A percentile compares a stretch with the other conserved stretches of the same genome.
Evolutionary conservation across 108 stramenopile species (phyloP).

Genomic region (Nitzschia sp.): DNA sequence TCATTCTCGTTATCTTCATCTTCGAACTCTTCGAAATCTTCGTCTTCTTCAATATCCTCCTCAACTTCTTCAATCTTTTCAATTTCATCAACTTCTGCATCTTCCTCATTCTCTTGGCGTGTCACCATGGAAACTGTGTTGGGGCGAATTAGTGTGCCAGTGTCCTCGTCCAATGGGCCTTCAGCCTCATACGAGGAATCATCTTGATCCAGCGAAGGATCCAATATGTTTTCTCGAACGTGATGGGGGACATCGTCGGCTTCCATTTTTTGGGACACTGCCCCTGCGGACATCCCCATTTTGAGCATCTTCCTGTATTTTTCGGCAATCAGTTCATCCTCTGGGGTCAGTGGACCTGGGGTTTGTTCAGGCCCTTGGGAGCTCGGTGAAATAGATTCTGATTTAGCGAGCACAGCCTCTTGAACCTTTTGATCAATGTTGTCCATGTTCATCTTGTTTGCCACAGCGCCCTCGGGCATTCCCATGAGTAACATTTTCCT

Average conservation of each 20-base stretch:
- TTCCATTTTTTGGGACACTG: slow-evolving; percentile 28
- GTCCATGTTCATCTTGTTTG: slow-evolving; percentile 29
- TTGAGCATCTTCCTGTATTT: slow-evolving; percentile 33
- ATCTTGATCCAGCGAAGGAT: not conserved
- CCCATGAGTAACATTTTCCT: slow-evolving; percentile 46
- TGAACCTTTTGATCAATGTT: slow-evolving; percentile 29
- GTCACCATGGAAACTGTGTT: not conserved
- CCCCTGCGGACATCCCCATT: slow-evolving; percentile 44
- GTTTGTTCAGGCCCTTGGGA: not conserved
- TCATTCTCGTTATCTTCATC: not conserved
- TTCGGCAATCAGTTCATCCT: slow-evolving; percentile 27
- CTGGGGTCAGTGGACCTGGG: not conserved
- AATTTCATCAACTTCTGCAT: not conserved
- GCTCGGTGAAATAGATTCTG: not conserved
- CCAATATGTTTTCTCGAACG: not conserved
- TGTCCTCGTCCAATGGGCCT: not conserved
- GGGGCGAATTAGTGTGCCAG: not conserved
- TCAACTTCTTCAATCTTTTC: not conserved
- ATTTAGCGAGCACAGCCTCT: slow-evolving; percentile 17
- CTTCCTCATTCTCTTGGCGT: not conserved
- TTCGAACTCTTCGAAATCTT: not conserved
- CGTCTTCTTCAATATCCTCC: not conserved
- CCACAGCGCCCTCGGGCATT: slow-evolving; percentile 39
- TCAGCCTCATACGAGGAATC: not conserved
- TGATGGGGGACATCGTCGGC: slow-evolving; percentile 2